phyloP scores from a whole-genome alignment of 768 basidiomycete species.

The Termitomyces eurrhizus region DNA sequence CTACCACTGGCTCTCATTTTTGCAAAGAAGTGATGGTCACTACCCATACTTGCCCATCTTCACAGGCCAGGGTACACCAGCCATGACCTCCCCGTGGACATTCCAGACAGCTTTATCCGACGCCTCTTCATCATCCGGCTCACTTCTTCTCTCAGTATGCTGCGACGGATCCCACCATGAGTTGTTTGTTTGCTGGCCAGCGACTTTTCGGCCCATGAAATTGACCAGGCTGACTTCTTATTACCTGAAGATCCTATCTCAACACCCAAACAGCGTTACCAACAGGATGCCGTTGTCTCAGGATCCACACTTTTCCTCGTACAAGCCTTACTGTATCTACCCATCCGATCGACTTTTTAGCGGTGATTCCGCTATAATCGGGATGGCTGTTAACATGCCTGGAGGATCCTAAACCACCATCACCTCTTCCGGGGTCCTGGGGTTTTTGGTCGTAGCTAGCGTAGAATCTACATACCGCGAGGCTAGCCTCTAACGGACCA shows the following conservation, averaged over 20 bases:
- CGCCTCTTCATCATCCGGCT: conserved; percentile 35
- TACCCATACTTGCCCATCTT: conserved; percentile 44
- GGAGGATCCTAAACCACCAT: too few species aligned
- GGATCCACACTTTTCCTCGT: conserved; percentile 44
- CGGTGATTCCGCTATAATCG: conserved; percentile 56
- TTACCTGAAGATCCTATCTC: conserved; percentile 34
- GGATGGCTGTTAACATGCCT: conserved; percentile 64
- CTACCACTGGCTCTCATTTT: background rate
- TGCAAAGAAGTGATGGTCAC: conserved; percentile 9
- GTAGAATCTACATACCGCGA: too few species aligned
- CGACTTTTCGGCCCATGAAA: conserved; percentile 30
- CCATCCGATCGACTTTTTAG: conserved; percentile 42
- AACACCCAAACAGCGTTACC: conserved; percentile 29
- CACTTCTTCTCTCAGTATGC: conserved; percentile 47
- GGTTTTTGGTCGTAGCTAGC: too few species aligned
- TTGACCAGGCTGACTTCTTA: conserved; percentile 43
- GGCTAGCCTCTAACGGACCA: too few species aligned
- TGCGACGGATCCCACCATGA: conserved; percentile 46
- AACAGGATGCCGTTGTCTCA: conserved; percentile 45
- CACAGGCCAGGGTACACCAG: conserved; percentile 49
- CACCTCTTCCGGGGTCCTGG: too few species aligned
- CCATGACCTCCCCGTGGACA: conserved; percentile 26
- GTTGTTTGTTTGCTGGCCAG: conserved; percentile 38
- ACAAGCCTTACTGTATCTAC: conserved; percentile 53
- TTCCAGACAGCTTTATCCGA: conserved; percentile 37